A percentile compares a stretch with the other conserved stretches of the same genome.
phyloP scores from a whole-genome alignment of 345 rosid species.

The Eucalyptus regnans region DNA sequence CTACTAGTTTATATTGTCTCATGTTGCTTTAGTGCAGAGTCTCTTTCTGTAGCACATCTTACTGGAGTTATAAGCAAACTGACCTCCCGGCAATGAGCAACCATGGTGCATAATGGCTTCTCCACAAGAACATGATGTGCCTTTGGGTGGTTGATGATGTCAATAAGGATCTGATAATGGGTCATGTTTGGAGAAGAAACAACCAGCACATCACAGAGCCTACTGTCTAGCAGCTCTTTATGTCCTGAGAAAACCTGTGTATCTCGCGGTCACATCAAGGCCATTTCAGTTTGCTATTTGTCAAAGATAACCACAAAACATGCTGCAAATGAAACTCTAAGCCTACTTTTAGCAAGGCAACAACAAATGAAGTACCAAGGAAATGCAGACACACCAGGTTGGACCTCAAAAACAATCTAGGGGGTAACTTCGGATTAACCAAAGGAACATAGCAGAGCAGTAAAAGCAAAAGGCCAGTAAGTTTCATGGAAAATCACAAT shows the following conservation, averaged over 20 bases:
- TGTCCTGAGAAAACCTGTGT: constrained; percentile 73
- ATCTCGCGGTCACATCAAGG: neutral
- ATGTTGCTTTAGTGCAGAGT: neutral
- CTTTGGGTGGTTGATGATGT: constrained; percentile 58
- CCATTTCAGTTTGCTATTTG: neutral
- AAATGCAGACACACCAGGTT: neutral
- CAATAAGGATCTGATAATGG: constrained; percentile 76
- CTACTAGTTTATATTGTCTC: neutral
- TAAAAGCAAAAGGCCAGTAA: neutral
- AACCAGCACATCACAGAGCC: constrained; percentile 67
- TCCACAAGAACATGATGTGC: constrained; percentile 90
- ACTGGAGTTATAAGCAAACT: neutral
- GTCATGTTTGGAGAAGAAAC: constrained; percentile 96
- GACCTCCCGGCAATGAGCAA: constrained; percentile 79
- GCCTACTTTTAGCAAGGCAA: neutral
- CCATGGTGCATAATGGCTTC: constrained; percentile 91
- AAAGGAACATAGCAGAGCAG: neutral
- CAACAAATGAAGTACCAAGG: neutral
- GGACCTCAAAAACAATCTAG: neutral
- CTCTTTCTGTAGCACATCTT: neutral
- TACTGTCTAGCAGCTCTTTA: constrained; percentile 59
- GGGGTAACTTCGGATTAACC: neutral
- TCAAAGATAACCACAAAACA: neutral
- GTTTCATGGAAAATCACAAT: neutral
- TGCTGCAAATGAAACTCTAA: neutral